Base-by-base conservation (phyloP, 805 yeast species). In the Clavispora fructus region DNA sequence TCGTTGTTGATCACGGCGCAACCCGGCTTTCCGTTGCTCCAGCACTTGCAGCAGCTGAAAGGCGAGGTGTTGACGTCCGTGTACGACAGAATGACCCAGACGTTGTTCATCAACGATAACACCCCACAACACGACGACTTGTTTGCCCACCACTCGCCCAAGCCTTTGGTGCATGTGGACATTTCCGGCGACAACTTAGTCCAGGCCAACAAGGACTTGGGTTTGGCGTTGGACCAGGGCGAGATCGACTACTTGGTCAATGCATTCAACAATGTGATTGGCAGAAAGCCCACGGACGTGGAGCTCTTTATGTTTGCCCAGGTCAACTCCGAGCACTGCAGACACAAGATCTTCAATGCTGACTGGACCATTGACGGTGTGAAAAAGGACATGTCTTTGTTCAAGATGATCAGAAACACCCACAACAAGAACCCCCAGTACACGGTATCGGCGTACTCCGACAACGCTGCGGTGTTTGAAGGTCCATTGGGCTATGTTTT, bases 261-360 rank as follows among this genome's bases (percentile, higher is more conserved):
- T 28, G 95, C 97, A 1, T 94, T 94, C 72, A 85, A 81, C 47
- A 75, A 83, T 43, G 77, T 77, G 30, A 71, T 85, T 54, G 82
- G 85, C 40, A 82, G 98, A 67, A 88, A 91, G 63, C 98, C 99
- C 44, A 92, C 98, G 29, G 99, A 94, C 67, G 98, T 90, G 23
- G 99, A 94, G 69, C 75, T 94, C 52, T 94, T 94, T 69, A 94
- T 94, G 97, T 94, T 94, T 74, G 99, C 99, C 37, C 99, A 94
- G 72, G 99, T 94, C 56, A 94, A 94, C 74, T 90, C 97, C 25
- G 99, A 94, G 71, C 99, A 94, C 73, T 94, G 99, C 75, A 87
- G 99, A 67, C 99, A 94, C 73, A 94, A 94, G 73, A 94, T 94
- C 56, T 94, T 94, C 78, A 94, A 94, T 62, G 99, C 99, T 38